These are phyloP conservation scores for Boletus sp. DNA, from an alignment of 768 basidiomycete species.

Conservation along the genomic window DNA sequence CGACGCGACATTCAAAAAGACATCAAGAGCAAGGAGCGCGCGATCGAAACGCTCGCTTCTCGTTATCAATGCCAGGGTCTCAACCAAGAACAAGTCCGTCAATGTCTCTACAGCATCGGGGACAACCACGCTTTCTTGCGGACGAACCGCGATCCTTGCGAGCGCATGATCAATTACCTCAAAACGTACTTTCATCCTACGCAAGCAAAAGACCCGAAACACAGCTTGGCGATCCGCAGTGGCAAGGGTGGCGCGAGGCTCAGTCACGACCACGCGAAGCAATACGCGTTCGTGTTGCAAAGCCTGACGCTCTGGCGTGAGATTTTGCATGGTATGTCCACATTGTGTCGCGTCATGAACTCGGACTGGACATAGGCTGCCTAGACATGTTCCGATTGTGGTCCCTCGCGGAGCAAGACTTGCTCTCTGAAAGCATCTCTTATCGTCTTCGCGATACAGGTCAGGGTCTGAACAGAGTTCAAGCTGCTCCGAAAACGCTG, in stretches of 20 bases:
- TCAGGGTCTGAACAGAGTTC: conserved; percentile 88
- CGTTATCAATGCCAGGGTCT: conserved; percentile 61
- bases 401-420: conserved; percentile 77
- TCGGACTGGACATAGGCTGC: conserved; percentile 1
- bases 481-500: conserved; percentile 84
- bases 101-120: conserved; percentile 85
- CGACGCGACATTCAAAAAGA: conserved; percentile 81
- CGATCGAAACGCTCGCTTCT: conserved; percentile 70
- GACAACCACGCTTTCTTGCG: conserved; percentile 89
- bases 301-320: conserved; percentile 86
- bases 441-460: conserved; percentile 88
- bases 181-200: conserved; percentile 78
- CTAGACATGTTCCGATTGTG: conserved; percentile 87
- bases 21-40: conserved; percentile 81
- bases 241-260: conserved; percentile 78
- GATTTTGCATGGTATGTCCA: conserved; percentile 68
- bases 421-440: conserved; percentile 69
- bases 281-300: conserved; percentile 84
- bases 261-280: conserved; percentile 81
- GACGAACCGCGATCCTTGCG: conserved; percentile 85
- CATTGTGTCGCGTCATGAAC: background rate
- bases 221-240: conserved; percentile 75
- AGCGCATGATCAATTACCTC: conserved; percentile 75
- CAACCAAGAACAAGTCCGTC: conserved; percentile 63
- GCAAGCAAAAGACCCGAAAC: conserved; percentile 59